These are phyloP conservation scores for Cryphonectria parasitica DNA, from an alignment of 2,329 filamentous ascomycete species.

Conservation along the genomic window DNA sequence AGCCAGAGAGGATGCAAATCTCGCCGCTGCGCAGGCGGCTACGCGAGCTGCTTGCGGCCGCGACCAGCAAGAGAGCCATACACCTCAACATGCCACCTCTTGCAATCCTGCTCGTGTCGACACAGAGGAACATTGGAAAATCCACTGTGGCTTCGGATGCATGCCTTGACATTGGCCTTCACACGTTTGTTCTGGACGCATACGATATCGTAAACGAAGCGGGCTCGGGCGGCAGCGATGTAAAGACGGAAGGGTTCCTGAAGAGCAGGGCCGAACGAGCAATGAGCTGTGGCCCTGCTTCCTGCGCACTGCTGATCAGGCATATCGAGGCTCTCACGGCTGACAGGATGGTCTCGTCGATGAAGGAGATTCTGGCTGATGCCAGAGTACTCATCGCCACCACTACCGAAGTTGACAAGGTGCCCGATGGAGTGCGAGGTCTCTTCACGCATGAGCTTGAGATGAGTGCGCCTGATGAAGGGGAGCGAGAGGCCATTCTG, in stretches of 20 bases:
- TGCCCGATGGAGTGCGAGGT: constrained; percentile 86
- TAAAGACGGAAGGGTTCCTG: constrained; percentile 91
- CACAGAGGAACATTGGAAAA: constrained; percentile 92
- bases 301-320: constrained; percentile 81
- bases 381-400: constrained; percentile 87
- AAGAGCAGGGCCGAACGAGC: constrained; percentile 87
- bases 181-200: constrained; percentile 85
- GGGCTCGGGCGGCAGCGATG: constrained; percentile 81
- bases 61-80: constrained; percentile 84
- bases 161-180: constrained; percentile 86
- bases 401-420: constrained; percentile 92
- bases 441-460: constrained; percentile 96
- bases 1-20: constrained; percentile 54
- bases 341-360: constrained; percentile 82
- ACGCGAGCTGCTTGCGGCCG: constrained; percentile 82
- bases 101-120: constrained; percentile 86
- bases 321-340: constrained; percentile 91
- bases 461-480: constrained; percentile 89
- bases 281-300: constrained; percentile 82
- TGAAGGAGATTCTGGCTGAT: constrained; percentile 82
- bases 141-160: constrained; percentile 75
- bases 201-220: constrained; percentile 96
- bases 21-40: constrained; percentile 71
- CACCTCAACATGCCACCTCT: constrained; percentile 86
- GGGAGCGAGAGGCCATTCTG: constrained; percentile 86